Conservation (phyloP, 805 yeast species). For the Cyberlindnera xylosilytica region DNA sequence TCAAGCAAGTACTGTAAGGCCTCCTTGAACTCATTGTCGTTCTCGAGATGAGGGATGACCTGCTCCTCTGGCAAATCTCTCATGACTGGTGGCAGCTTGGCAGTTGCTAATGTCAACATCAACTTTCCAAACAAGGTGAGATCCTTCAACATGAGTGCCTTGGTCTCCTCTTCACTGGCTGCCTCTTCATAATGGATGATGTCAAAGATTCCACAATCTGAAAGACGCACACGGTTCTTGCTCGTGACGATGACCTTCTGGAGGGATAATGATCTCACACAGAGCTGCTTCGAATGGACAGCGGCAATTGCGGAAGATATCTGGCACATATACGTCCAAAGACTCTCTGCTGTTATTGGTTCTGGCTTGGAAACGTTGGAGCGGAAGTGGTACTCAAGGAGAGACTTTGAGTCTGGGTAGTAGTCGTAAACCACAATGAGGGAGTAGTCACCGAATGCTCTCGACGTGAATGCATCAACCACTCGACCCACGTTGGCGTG, state of each 20-base stretch:
- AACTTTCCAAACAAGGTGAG: constrained; percentile 55
- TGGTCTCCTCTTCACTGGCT: constrained; percentile 13
- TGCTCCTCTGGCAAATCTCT: constrained; percentile 14
- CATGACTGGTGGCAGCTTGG: constrained; percentile 29
- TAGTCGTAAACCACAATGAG: constrained; percentile 80
- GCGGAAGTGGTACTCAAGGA: constrained; percentile 64
- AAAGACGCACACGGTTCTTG: constrained; percentile 65
- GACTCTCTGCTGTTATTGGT: constrained; percentile 54
- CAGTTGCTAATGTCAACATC: constrained; percentile 50
- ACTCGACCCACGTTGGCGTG: constrained; percentile 62
- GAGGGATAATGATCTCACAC: constrained; percentile 60
- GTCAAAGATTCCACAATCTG: constrained; percentile 70
- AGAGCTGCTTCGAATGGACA: constrained; percentile 62
- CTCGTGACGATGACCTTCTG: constrained; percentile 72
- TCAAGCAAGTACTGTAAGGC: constrained; percentile 39
- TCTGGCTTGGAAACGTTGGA: constrained; percentile 39
- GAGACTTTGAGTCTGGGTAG: constrained; percentile 71
- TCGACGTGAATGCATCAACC: constrained; percentile 80
- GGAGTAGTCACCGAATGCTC: constrained; percentile 79
- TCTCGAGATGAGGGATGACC: constrained; percentile 29
- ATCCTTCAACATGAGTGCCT: constrained; percentile 51
- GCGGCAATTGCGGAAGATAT: constrained; percentile 64
- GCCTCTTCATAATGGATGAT: constrained; percentile 45
- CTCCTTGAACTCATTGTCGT: constrained; percentile 43
- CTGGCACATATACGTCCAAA: constrained; percentile 81